Percentiles rank a stretch among this genome's conserved stretches.
phyloP scores from a whole-genome alignment of 495 filamentous ascomycete genomes.

The Glarea lozoyensis region DNA sequence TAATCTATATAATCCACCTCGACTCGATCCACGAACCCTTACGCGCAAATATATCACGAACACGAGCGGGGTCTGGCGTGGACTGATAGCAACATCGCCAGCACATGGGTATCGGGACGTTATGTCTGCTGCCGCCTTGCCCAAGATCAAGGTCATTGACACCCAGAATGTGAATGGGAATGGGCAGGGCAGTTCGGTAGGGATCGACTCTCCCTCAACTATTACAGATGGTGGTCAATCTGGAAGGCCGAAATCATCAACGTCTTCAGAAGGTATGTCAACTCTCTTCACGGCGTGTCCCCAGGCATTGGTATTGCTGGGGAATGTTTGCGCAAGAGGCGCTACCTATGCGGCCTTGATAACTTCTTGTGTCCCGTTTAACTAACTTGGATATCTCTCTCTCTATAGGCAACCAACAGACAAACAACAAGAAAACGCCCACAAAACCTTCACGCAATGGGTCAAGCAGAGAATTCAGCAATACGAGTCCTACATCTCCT shows the following conservation, averaged over 20 bases:
- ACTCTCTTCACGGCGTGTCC: too few relatives aligned
- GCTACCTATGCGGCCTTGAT: too few relatives aligned
- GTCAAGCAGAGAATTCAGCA: conserved; percentile 14
- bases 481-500: conserved; percentile 9
- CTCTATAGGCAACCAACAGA: conserved; percentile 18
- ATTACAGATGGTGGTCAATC: conserved; percentile 20
- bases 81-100: too few relatives aligned
- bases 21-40: too few relatives aligned
- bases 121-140: conserved; percentile 30
- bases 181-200: conserved; percentile 15
- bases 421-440: conserved; percentile 23
- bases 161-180: conserved; percentile 23
- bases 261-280: conserved; percentile 20
- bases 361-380: too few relatives aligned
- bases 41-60: not conserved
- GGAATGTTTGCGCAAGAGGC: too few relatives aligned
- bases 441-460: conserved; percentile 21
- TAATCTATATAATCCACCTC: too few relatives aligned
- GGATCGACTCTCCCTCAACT: conserved; percentile 14
- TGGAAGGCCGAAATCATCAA: conserved; percentile 14
- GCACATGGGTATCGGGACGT: conserved; percentile 17
- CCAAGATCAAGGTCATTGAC: conserved; percentile 33
- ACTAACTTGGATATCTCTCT: too few relatives aligned
- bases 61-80: too few relatives aligned
- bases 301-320: too few relatives aligned